Evolutionary conservation across 805 yeast genomes (phyloP).

Genomic region (Spencermartinsiella europaea): DNA sequence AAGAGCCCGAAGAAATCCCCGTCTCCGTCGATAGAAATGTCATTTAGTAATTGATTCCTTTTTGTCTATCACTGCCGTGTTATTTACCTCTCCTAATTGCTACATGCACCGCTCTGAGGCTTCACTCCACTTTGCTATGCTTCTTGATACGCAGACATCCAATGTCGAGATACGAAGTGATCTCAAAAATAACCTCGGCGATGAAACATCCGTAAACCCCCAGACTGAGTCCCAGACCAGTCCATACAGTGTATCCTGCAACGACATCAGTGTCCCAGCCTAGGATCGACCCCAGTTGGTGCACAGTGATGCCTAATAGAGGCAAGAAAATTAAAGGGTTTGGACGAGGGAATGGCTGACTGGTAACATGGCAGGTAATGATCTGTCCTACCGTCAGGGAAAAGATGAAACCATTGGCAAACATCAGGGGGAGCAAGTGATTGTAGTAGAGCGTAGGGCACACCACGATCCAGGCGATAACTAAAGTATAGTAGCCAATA

Average conservation of each 20-base stretch:
- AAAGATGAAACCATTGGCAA: conserved; percentile 65
- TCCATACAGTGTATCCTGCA: conserved; percentile 52
- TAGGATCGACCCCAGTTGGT: conserved; percentile 19
- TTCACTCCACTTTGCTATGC: conserved; percentile 1
- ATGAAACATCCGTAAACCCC: conserved; percentile 74
- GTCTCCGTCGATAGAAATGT: no score
- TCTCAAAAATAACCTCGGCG: conserved; percentile 70
- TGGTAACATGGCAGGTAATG: conserved; percentile 78
- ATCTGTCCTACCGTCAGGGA: conserved; percentile 91
- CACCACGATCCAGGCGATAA: conserved; percentile 40
- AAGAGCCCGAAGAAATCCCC: no score
- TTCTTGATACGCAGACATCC: conserved; percentile 71
- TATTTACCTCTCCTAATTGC: no score
- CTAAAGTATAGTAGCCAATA: conserved; percentile 47
- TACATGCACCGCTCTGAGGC: neutral
- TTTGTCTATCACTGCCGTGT: no score
- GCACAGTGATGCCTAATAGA: conserved; percentile 31
- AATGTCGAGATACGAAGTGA: conserved; percentile 74
- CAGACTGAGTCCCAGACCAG: conserved; percentile 64
- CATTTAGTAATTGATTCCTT: no score
- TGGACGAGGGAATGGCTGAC: conserved; percentile 65
- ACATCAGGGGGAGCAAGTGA: conserved; percentile 48
- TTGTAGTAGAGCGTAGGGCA: conserved; percentile 42
- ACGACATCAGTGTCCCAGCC: conserved; percentile 36
- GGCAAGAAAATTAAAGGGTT: conserved; percentile 60